A percentile compares a stretch with the other conserved stretches of the same genome.
Conservation (phyloP, 345 rosid species). For the Salix dunnii region DNA sequence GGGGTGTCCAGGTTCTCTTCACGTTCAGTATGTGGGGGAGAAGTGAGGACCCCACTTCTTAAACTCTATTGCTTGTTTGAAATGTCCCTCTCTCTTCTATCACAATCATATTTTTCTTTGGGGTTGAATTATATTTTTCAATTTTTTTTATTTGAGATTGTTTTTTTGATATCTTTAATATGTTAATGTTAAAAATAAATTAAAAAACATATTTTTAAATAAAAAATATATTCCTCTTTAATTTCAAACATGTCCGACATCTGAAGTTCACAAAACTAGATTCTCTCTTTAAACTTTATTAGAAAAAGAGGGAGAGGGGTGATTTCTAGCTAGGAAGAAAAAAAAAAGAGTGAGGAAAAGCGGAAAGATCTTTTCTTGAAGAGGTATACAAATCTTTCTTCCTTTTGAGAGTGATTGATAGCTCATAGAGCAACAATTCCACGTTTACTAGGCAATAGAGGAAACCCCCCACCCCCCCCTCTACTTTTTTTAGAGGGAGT, state of each 20-base stretch:
- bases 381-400: neutral
- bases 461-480: neutral
- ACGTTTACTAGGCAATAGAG: too few species aligned
- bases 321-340: neutral
- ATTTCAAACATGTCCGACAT: too few species aligned
- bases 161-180: too few species aligned
- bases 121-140: too few species aligned
- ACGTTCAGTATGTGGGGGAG: constrained; percentile 7
- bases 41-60: constrained; percentile 8
- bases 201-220: too few species aligned
- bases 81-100: too few species aligned
- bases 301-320: neutral
- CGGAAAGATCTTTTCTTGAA: neutral
- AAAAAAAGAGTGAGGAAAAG: neutral
- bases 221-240: too few species aligned
- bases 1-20: constrained; percentile 50
- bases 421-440: neutral
- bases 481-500: neutral
- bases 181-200: too few species aligned
- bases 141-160: too few species aligned
- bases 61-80: neutral
- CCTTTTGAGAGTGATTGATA: neutral
- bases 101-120: too few species aligned
- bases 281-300: neutral
- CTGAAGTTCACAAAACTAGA: neutral